phyloP scores from a whole-genome alignment of 2,329 filamentous ascomycete genomes.

The Colletotrichum filicis region DNA sequence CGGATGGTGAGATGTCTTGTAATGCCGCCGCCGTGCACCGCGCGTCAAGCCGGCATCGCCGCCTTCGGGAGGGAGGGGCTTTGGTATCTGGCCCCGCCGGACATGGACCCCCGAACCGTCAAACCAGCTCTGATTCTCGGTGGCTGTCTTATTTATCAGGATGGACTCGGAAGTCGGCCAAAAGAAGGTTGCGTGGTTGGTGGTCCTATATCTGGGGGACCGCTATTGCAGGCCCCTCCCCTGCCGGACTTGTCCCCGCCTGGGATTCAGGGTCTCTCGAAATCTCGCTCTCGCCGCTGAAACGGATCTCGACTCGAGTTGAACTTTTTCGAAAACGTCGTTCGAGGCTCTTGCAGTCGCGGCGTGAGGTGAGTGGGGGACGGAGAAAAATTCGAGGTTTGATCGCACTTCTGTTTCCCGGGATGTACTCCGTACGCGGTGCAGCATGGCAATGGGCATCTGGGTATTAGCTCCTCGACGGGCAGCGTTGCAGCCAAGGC shows the following conservation, averaged over 20 bases:
- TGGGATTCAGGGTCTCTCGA: not conserved
- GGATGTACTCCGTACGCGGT: not conserved
- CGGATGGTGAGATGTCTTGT: slow-evolving; percentile 14
- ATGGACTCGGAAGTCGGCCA: not conserved
- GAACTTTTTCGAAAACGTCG: slow-evolving; percentile 9
- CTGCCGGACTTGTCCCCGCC: not conserved
- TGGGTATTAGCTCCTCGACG: not conserved
- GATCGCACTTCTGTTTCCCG: not conserved
- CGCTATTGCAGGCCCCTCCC: slow-evolving; percentile 23
- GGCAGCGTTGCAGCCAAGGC: slow-evolving; percentile 22
- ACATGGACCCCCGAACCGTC: not conserved
- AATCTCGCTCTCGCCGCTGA: slow-evolving; percentile 17
- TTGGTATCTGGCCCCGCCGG: slow-evolving; percentile 5
- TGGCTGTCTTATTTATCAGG: not conserved
- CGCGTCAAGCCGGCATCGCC: slow-evolving; percentile 11
- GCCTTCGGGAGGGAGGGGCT: slow-evolving; percentile 7
- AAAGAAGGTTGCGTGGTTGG: not conserved
- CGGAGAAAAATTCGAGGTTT: not conserved
- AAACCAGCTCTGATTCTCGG: not conserved
- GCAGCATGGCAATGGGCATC: not conserved
- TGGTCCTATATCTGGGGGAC: not conserved
- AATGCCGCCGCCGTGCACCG: slow-evolving; percentile 13
- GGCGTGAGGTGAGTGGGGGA: slow-evolving; percentile 26
- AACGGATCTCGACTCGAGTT: slow-evolving; percentile 23
- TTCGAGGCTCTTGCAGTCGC: slow-evolving; percentile 21